Evolutionary conservation across 768 basidiomycete species (phyloP).

Genomic region (Crucibulum laeve): DNA sequence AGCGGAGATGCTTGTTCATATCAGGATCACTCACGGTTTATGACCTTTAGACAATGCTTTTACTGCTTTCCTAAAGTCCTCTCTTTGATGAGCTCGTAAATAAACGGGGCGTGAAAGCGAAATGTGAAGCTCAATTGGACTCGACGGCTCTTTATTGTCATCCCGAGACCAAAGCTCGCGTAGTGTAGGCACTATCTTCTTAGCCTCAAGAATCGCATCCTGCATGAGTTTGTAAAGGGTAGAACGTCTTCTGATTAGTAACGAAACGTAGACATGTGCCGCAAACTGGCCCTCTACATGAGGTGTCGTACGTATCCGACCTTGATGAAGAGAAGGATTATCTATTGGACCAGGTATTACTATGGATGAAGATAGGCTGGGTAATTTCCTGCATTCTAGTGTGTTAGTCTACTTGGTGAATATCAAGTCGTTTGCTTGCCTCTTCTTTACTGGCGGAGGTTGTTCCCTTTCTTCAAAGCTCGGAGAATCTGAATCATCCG

Average conservation of each 20-base stretch:
- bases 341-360: slow-evolving; percentile 50
- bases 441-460: slow-evolving; percentile 32
- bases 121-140: slow-evolving; percentile 61
- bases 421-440: slow-evolving; percentile 19
- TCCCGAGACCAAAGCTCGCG: slow-evolving; percentile 34
- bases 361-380: slow-evolving; percentile 49
- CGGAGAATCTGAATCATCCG: slow-evolving; percentile 36
- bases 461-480: neutral
- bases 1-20: neutral
- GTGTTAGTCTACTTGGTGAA: neutral
- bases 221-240: slow-evolving; percentile 41
- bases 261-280: slow-evolving; percentile 70
- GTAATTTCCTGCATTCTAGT: slow-evolving; percentile 49
- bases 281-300: slow-evolving; percentile 88
- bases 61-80: slow-evolving; percentile 64
- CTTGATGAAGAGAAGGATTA: slow-evolving; percentile 80
- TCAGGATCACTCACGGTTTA: slow-evolving; percentile 35
- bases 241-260: slow-evolving; percentile 41
- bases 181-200: slow-evolving; percentile 38
- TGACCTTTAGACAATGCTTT: slow-evolving; percentile 42
- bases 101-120: slow-evolving; percentile 83
- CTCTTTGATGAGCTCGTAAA: slow-evolving; percentile 74
- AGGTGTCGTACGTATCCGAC: slow-evolving; percentile 67
- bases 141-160: slow-evolving; percentile 7
- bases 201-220: slow-evolving; percentile 40